These are phyloP conservation scores for Uronychia binucleata DNA, from an alignment of 73 alveolate genomes.

Conservation along the genomic window DNA sequence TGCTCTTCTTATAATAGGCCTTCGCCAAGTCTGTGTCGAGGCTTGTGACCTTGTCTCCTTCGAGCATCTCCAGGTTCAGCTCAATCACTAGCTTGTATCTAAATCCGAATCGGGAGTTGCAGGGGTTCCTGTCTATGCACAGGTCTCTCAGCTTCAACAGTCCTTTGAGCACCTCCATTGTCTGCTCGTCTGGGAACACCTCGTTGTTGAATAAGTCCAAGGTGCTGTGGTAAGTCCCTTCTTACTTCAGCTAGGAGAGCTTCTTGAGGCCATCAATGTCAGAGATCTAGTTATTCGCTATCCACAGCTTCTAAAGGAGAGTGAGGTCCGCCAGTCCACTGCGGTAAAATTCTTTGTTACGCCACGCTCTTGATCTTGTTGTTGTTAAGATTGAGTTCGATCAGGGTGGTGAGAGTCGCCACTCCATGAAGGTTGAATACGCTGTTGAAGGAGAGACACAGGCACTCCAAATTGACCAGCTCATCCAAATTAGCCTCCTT, in stretches of 20 bases:
- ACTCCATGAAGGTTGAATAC: conserved; percentile 45
- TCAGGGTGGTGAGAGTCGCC: conserved; percentile 35
- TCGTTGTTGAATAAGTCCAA: conserved; percentile 48
- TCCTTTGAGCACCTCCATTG: conserved; percentile 29
- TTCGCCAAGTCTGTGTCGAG: conserved; percentile 55
- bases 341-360: neutral
- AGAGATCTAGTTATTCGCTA: conserved; percentile 42
- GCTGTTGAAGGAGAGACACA: conserved; percentile 46
- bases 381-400: conserved; percentile 51
- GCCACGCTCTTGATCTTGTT: conserved; percentile 53
- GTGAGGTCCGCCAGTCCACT: conserved; percentile 50
- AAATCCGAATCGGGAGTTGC: conserved; percentile 42
- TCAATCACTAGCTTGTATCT: conserved; percentile 46
- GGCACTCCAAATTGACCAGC: conserved; percentile 55
- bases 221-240: neutral
- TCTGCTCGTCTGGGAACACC: conserved; percentile 26
- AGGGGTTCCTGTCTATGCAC: conserved; percentile 60
- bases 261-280: conserved; percentile 44
- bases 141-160: conserved; percentile 37
- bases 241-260: conserved; percentile 13
- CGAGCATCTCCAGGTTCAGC: conserved; percentile 31
- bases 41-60: conserved; percentile 38
- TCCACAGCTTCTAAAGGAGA: conserved; percentile 43
- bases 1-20: conserved; percentile 22
- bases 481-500: conserved; percentile 41